Conservation (phyloP, 169 alveolate species). For the Babesia ovata region DNA sequence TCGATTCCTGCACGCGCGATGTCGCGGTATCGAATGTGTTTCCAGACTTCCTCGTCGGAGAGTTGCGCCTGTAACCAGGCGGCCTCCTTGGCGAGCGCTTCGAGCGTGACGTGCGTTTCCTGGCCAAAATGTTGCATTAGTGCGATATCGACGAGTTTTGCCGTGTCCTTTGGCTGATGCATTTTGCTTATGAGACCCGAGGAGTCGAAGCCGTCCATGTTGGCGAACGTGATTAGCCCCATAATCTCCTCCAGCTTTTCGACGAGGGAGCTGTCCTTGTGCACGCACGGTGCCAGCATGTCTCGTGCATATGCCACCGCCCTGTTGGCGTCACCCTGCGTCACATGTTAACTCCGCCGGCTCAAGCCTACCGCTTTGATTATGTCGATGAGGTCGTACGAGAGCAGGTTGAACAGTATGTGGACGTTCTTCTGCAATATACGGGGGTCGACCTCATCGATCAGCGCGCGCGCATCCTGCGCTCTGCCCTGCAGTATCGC, state of each 20-base stretch:
- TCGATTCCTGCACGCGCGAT: slow-evolving; percentile 37
- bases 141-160: slow-evolving; percentile 69
- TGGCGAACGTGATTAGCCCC: slow-evolving; percentile 46
- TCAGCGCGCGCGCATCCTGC: slow-evolving; percentile 36
- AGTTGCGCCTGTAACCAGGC: slow-evolving; percentile 48
- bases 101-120: slow-evolving; percentile 52
- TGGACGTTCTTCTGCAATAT: slow-evolving; percentile 52
- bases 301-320: slow-evolving; percentile 53
- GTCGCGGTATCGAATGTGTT: slow-evolving; percentile 10
- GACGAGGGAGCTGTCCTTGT: slow-evolving; percentile 22
- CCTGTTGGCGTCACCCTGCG: slow-evolving; percentile 34
- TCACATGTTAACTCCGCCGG: neutral
- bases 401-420: slow-evolving; percentile 33
- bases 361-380: slow-evolving; percentile 14
- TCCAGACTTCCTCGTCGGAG: neutral
- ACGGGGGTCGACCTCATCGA: slow-evolving; percentile 33
- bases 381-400: slow-evolving; percentile 39
- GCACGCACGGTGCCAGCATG: slow-evolving; percentile 39
- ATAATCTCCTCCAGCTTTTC: slow-evolving; percentile 59
- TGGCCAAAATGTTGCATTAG: slow-evolving; percentile 67
- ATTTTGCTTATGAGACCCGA: slow-evolving; percentile 53
- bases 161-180: slow-evolving; percentile 66
- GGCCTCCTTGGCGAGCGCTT: slow-evolving; percentile 43
- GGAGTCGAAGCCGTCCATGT: slow-evolving; percentile 67
- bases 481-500: slow-evolving; percentile 54